Conservation (phyloP, 2,329 filamentous ascomycete species). For the Dothideomycetes sp. region DNA sequence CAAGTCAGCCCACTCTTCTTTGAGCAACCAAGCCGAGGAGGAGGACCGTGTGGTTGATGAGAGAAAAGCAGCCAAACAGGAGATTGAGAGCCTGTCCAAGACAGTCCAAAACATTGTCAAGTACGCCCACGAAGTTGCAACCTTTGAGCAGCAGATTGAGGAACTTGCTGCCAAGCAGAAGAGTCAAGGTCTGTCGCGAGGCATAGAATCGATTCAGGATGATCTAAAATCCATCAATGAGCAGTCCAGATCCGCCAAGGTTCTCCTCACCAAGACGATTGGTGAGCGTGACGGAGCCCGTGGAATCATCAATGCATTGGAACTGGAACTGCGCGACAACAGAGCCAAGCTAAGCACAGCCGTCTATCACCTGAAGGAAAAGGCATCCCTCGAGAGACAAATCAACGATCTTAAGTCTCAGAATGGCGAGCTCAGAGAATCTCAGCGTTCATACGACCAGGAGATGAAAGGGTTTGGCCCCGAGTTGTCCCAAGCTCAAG, state of each 20-base stretch:
- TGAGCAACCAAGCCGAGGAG: constrained; percentile 41
- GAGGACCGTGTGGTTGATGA: constrained; percentile 60
- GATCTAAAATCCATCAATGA: constrained; percentile 60
- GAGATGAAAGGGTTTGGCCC: constrained; percentile 68
- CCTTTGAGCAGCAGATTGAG: constrained; percentile 63
- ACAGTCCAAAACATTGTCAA: constrained; percentile 68
- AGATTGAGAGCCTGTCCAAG: constrained; percentile 66
- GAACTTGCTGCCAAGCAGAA: constrained; percentile 69
- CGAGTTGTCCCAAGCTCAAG: constrained; percentile 64
- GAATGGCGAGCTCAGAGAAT: constrained; percentile 58
- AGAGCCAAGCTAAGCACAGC: constrained; percentile 63
- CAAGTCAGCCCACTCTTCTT: constrained; percentile 27
- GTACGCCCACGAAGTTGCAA: constrained; percentile 60
- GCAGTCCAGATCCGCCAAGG: constrained; percentile 56
- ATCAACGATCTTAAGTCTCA: constrained; percentile 65
- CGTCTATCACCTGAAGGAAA: constrained; percentile 71
- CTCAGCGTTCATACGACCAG: constrained; percentile 59
- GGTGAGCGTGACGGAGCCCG: constrained; percentile 63
- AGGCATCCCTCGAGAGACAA: constrained; percentile 58
- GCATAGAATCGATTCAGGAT: constrained; percentile 75
- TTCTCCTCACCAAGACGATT: constrained; percentile 55
- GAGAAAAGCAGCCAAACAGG: constrained; percentile 55
- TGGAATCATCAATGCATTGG: constrained; percentile 56
- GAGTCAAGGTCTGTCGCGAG: constrained; percentile 54
- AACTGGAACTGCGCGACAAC: constrained; percentile 68